These are phyloP conservation scores for Protea cynaroides DNA, from an alignment of 164 flowering plant genomes.

Conservation along the genomic window DNA sequence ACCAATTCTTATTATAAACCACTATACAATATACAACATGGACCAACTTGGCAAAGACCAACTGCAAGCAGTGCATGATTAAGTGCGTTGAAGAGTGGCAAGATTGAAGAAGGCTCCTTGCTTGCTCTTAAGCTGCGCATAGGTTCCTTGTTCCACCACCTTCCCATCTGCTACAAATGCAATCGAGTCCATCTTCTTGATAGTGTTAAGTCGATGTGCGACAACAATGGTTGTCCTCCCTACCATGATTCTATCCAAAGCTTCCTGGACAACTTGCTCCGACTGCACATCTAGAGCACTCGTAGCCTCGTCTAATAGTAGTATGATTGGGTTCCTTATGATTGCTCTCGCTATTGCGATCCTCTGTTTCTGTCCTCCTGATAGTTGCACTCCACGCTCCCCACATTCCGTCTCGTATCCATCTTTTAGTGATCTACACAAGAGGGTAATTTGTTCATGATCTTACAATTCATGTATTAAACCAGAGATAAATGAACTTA, in stretches of 20 bases:
- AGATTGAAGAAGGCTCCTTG: conserved; percentile 75
- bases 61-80: background rate
- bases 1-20: no score
- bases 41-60: no score
- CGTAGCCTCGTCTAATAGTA: conserved; percentile 87
- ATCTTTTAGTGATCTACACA: conserved; percentile 60
- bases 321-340: conserved; percentile 57
- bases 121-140: conserved; percentile 54
- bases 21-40: no score
- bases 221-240: conserved; percentile 78
- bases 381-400: conserved; percentile 82
- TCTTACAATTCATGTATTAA: no score
- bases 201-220: conserved; percentile 86
- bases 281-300: conserved; percentile 88
- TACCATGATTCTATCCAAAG: conserved; percentile 69
- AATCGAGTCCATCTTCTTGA: conserved; percentile 62
- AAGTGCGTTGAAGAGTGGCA: conserved; percentile 34
- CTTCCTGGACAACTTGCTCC: conserved; percentile 83
- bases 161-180: conserved; percentile 75
- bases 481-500: conserved; percentile 51
- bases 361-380: conserved; percentile 93
- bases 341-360: conserved; percentile 90
- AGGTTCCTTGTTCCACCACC: conserved; percentile 68
- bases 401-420: conserved; percentile 89
- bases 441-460: no score